Evolutionary conservation across 495 filamentous ascomycete genomes (phyloP).

Genomic region (Hyaloscypha finlandica): DNA sequence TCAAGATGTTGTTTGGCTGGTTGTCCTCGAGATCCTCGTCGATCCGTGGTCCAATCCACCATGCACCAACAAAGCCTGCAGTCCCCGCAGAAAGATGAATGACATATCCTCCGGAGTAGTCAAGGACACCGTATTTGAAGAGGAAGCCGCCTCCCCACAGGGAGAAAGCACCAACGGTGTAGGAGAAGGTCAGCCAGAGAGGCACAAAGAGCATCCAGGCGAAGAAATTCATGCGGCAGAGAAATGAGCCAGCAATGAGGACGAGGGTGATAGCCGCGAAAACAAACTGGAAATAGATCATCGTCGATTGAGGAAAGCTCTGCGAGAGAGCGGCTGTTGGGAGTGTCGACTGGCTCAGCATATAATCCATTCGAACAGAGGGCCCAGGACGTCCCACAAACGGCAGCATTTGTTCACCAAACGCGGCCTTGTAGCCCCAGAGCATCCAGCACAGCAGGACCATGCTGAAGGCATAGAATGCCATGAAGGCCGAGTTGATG

Average conservation of each 20-base stretch:
- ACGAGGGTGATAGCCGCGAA: slow-evolving; percentile 60
- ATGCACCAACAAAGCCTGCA: slow-evolving; percentile 55
- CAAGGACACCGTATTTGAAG: slow-evolving; percentile 50
- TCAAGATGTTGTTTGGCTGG: slow-evolving; percentile 53
- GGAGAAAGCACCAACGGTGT: slow-evolving; percentile 47
- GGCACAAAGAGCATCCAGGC: slow-evolving; percentile 62
- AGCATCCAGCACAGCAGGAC: slow-evolving; percentile 60
- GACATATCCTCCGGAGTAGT: slow-evolving; percentile 62
- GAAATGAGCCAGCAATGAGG: slow-evolving; percentile 51
- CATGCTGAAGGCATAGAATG: slow-evolving; percentile 56
- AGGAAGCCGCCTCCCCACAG: slow-evolving; percentile 61
- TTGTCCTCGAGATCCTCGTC: slow-evolving; percentile 51
- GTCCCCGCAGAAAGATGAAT: slow-evolving; percentile 60
- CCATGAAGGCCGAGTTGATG: slow-evolving; percentile 59
- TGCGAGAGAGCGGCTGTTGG: slow-evolving; percentile 44
- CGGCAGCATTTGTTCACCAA: slow-evolving; percentile 53
- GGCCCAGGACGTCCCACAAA: slow-evolving; percentile 54
- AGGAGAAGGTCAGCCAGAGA: slow-evolving; percentile 56
- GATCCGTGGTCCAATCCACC: slow-evolving; percentile 56
- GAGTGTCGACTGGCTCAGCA: slow-evolving; percentile 47
- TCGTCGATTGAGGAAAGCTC: slow-evolving; percentile 52
- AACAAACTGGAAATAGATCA: slow-evolving; percentile 63
- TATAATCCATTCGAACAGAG: slow-evolving; percentile 47
- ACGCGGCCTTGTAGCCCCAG: slow-evolving; percentile 55
- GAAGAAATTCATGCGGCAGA: slow-evolving; percentile 55